Percentiles rank a stretch among this genome's conserved stretches.
These are phyloP conservation scores for Backusella macrospora DNA, from an alignment of 192 early-diverging fungal genomes.

Conservation along the genomic window DNA sequence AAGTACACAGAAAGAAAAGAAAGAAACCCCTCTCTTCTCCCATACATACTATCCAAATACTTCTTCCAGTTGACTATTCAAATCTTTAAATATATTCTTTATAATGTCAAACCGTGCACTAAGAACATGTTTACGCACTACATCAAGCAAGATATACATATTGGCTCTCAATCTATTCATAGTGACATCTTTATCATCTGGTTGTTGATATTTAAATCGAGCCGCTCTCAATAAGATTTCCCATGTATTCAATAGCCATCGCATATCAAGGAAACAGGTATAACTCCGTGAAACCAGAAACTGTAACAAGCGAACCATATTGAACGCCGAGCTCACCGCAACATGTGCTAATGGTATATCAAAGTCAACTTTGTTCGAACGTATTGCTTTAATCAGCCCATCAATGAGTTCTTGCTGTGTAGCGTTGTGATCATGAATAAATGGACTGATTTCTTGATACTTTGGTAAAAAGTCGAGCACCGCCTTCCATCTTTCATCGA, in stretches of 20 bases:
- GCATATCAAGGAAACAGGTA: slow-evolving; percentile 12
- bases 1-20: neutral
- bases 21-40: no score
- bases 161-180: slow-evolving; percentile 8
- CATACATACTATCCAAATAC: neutral
- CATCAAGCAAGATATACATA: neutral
- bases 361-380: neutral
- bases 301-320: slow-evolving; percentile 8
- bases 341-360: neutral
- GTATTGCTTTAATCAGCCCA: neutral
- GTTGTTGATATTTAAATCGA: neutral
- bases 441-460: neutral
- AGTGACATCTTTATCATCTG: neutral
- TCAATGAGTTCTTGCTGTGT: neutral
- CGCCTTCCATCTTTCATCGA: neutral
- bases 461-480: neutral
- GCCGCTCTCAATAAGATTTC: neutral
- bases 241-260: slow-evolving; percentile 6
- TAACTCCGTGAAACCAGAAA: slow-evolving; percentile 11
- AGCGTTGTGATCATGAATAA: neutral
- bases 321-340: neutral
- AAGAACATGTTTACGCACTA: neutral
- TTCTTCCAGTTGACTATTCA: neutral
- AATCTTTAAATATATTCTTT: neutral
- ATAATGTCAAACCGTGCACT: neutral